These are phyloP conservation scores for Trametes punicea DNA, from an alignment of 768 basidiomycete species.

Conservation along the genomic window DNA sequence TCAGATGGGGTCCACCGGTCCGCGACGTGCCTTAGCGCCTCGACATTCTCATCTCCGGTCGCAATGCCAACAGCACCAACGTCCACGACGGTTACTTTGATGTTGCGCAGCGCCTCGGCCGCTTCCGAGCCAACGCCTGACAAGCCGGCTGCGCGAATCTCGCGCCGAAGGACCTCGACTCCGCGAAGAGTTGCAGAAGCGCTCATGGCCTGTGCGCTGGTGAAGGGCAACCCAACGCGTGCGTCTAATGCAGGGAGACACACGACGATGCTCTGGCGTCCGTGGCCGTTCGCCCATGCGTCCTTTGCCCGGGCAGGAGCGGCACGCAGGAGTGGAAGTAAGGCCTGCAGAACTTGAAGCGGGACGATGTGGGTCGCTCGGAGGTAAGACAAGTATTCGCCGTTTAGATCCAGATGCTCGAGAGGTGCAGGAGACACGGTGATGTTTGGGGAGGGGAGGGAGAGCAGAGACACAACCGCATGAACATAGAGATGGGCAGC, in stretches of 20 bases:
- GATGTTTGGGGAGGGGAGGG: conserved; percentile 42
- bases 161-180: conserved; percentile 69
- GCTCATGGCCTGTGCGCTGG: conserved; percentile 66
- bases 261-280: conserved; percentile 53
- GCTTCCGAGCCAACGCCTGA: conserved; percentile 52
- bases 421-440: conserved; percentile 52
- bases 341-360: conserved; percentile 69
- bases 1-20: conserved; percentile 74
- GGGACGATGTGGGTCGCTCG: conserved; percentile 74
- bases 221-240: conserved; percentile 71
- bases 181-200: conserved; percentile 70
- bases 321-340: conserved; percentile 73
- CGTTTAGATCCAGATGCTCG: conserved; percentile 63
- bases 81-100: conserved; percentile 69
- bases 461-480: conserved; percentile 73
- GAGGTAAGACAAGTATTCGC: conserved; percentile 67
- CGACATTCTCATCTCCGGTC: conserved; percentile 19
- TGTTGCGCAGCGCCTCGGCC: conserved; percentile 58
- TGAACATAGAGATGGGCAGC: conserved; percentile 68
- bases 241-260: conserved; percentile 73
- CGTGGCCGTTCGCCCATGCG: conserved; percentile 42
- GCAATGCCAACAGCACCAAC: conserved; percentile 54
- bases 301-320: conserved; percentile 55
- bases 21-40: conserved; percentile 44
- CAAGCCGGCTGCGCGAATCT: conserved; percentile 56